Conservation (phyloP, 805 yeast species). For the Teunomyces funiuensis region DNA sequence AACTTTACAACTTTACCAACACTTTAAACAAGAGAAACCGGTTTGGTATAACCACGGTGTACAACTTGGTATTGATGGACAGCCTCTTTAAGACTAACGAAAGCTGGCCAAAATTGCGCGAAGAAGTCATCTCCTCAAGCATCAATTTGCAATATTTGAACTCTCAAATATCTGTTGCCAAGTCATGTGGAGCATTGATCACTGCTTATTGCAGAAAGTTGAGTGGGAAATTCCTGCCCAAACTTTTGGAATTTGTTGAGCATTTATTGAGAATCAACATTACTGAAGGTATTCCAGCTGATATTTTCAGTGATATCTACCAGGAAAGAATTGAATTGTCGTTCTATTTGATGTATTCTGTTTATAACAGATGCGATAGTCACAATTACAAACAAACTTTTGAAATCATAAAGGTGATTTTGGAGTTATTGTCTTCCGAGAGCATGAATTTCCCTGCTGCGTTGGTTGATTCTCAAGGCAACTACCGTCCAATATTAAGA, state of each 20-base stretch:
- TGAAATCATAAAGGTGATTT: constrained; percentile 42
- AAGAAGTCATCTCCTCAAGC: constrained; percentile 56
- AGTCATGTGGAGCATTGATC: constrained; percentile 75
- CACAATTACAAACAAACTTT: constrained; percentile 35
- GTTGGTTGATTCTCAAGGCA: constrained; percentile 39
- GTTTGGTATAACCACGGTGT: constrained; percentile 54
- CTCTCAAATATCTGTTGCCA: constrained; percentile 68
- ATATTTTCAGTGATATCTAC: constrained; percentile 49
- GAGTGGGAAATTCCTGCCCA: constrained; percentile 28
- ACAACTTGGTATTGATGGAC: constrained; percentile 64
- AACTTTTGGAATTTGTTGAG: constrained; percentile 36
- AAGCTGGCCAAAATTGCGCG: constrained; percentile 41
- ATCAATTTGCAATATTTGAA: constrained; percentile 61
- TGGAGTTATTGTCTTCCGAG: constrained; percentile 47
- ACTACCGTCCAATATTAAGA: constrained; percentile 62
- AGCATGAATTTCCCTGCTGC: constrained; percentile 49
- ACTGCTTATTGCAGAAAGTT: constrained; percentile 59
- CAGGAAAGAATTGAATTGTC: constrained; percentile 67
- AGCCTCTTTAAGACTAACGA: constrained; percentile 46
- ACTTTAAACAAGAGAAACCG: constrained; percentile 44
- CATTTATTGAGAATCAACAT: constrained; percentile 52
- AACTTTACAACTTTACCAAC: constrained; percentile 52
- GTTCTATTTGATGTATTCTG: constrained; percentile 49
- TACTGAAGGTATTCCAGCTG: constrained; percentile 51
- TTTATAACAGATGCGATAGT: constrained; percentile 30